These are phyloP conservation scores for Pseudogymnoascus sp. DNA, from an alignment of 2,329 filamentous ascomycete genomes.

Conservation along the genomic window DNA sequence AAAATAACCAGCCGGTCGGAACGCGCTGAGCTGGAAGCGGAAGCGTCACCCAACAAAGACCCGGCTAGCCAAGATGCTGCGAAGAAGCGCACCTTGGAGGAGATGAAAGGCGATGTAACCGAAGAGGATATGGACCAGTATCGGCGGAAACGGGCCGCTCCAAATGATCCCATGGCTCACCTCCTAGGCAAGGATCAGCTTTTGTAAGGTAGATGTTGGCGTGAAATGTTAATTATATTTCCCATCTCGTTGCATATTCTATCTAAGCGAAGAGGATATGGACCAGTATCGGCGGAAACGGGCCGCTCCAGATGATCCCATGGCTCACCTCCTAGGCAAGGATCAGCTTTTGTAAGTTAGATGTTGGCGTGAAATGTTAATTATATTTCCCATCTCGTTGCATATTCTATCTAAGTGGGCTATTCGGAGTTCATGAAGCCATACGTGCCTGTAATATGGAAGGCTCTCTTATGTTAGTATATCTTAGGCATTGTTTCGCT, in stretches of 20 bases:
- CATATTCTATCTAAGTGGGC: neutral
- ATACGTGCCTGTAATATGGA: neutral
- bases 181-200: slow-evolving; percentile 64
- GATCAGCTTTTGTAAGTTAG: slow-evolving; percentile 51
- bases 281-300: slow-evolving; percentile 76
- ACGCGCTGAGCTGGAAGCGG: slow-evolving; percentile 18
- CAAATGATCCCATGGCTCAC: slow-evolving; percentile 80
- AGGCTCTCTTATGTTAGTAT: neutral
- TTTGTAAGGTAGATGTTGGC: slow-evolving; percentile 35
- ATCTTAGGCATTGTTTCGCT: neutral
- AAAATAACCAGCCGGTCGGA: slow-evolving; percentile 16
- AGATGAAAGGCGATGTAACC: slow-evolving; percentile 68
- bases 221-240: slow-evolving; percentile 9
- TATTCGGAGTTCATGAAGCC: neutral
- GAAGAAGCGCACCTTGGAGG: slow-evolving; percentile 68
- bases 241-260: neutral
- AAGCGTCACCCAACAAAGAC: slow-evolving; percentile 15
- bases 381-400: slow-evolving; percentile 11
- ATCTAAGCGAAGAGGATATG: slow-evolving; percentile 43
- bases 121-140: slow-evolving; percentile 86
- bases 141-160: slow-evolving; percentile 62
- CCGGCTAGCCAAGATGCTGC: slow-evolving; percentile 19
- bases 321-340: slow-evolving; percentile 71
- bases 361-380: neutral
- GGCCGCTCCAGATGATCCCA: slow-evolving; percentile 70